phyloP scores from a whole-genome alignment of 768 basidiomycete genomes.

The Termitomyces bulborhizus region DNA sequence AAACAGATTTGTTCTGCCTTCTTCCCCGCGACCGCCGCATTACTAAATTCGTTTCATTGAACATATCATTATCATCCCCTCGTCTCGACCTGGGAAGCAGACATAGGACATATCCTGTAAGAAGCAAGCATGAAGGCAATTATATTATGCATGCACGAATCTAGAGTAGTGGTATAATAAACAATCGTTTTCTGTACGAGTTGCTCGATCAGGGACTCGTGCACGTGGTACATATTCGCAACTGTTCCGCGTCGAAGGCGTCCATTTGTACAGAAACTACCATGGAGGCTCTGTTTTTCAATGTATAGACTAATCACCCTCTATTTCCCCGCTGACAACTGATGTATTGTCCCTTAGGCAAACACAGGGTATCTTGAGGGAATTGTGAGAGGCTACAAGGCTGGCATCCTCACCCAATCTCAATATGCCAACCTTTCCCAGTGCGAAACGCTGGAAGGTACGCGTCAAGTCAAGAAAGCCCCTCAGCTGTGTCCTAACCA shows the following conservation, averaged over 20 bases:
- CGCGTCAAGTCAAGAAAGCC: constrained; percentile 8
- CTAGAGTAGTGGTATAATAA: no score
- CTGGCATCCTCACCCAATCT: constrained; percentile 80
- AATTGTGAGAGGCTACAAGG: constrained; percentile 88
- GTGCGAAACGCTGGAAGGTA: constrained; percentile 96
- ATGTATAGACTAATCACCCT: constrained; percentile 39
- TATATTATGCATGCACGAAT: no score
- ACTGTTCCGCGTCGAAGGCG: neutral
- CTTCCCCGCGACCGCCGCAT: no score
- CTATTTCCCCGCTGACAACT: neutral
- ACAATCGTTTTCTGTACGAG: no score
- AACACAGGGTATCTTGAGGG: constrained; percentile 74
- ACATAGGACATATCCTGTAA: no score
- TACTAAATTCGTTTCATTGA: no score
- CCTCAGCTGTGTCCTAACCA: neutral
- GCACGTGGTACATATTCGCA: neutral
- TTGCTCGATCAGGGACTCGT: neutral
- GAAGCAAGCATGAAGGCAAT: no score
- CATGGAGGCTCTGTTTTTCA: constrained; percentile 90
- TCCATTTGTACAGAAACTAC: constrained; percentile 7
- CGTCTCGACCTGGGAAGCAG: no score
- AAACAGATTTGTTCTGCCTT: no score
- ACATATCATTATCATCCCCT: no score
- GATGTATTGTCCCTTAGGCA: constrained; percentile 36
- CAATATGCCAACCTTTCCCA: constrained; percentile 94